Base-by-base conservation (phyloP, 169 alveolate genomes). In the Cryptosporidium baileyi region DNA sequence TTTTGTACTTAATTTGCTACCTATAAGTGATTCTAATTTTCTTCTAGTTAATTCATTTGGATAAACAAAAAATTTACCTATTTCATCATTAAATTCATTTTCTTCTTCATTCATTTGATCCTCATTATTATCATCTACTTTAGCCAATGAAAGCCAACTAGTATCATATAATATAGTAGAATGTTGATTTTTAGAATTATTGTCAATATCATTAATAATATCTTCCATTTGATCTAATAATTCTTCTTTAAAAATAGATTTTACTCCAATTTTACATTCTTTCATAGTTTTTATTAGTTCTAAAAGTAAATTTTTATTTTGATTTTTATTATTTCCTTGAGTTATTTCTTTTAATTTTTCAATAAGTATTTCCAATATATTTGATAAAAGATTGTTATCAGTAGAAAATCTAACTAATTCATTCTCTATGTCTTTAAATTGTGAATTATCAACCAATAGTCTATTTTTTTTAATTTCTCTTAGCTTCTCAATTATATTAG, bases 11-110 rank as follows among this genome's bases (percentile, higher is more conserved):
- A 93, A 80, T 45, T 92, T 93, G 32, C 80, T 80, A 43, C 93
- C 93, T 34, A 91, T 65, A 80, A 91, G 82, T 17, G 80, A 88
- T 61, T 88, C 89, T 22, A 89, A 80, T 38, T 65, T 80, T 15
- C 88, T 38, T 47, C 92, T 82, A 45, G 94, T 91, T 89, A 80
- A 59, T 85, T 90, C 89, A 89, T 80, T 40, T 80, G 89, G 80
- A 82, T 89, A 63, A 65, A 85, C 61, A 90, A 90, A 41, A 80
- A 74, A 74, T 24, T 74, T 60, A 19, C 85, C 67, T 0, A 2
- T 1, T 5, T 24, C 1, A 4, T 13, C 26, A 57, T 57, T 57
- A 57, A 6, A 5, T 1, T 30, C n/a, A 9, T 17, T 57, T 17
- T 32, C 51, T 52, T 74, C 26, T 13, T 24, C 54, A 8, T 51